Conservation (phyloP, 345 rosid species). For the Physaria fendleri region DNA sequence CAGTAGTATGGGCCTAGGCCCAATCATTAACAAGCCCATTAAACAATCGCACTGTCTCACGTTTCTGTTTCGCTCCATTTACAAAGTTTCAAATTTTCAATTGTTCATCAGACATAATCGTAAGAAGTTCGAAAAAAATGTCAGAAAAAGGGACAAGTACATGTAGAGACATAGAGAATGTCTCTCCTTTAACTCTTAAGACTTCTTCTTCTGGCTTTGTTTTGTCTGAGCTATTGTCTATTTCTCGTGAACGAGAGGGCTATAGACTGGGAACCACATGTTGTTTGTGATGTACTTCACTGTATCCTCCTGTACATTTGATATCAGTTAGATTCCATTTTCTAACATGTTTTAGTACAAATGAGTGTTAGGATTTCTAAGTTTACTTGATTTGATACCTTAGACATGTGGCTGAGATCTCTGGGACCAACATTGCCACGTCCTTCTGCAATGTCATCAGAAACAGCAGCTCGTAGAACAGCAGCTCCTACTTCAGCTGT, state of each 20-base stretch:
- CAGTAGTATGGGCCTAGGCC: too few relatives aligned
- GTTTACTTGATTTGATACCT: constrained; percentile 40
- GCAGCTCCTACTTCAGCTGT: constrained; percentile 95
- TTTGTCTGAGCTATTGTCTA: too few relatives aligned
- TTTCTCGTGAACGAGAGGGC: constrained; percentile 93
- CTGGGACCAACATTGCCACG: constrained; percentile 58
- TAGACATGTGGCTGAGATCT: constrained; percentile 78
- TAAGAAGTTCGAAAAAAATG: too few relatives aligned
- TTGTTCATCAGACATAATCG: too few relatives aligned
- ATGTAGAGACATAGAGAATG: too few relatives aligned
- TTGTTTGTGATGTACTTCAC: constrained; percentile 50
- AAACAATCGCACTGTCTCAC: too few relatives aligned
- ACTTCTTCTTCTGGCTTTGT: too few relatives aligned
- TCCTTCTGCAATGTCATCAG: constrained; percentile 83
- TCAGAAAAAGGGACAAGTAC: too few relatives aligned
- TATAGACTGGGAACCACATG: constrained; percentile 95
- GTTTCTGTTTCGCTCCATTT: too few relatives aligned
- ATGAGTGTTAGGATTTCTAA: neutral
- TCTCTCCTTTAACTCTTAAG: too few relatives aligned
- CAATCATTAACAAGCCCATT: too few relatives aligned
- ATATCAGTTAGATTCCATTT: neutral
- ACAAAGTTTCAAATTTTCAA: too few relatives aligned
- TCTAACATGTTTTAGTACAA: neutral
- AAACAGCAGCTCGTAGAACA: constrained; percentile 77
- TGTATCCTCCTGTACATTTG: constrained; percentile 85